Percentiles rank a stretch among this genome's conserved stretches.
These are phyloP conservation scores for Brasenia schreberi DNA, from an alignment of 164 flowering plant genomes.

Conservation along the genomic window DNA sequence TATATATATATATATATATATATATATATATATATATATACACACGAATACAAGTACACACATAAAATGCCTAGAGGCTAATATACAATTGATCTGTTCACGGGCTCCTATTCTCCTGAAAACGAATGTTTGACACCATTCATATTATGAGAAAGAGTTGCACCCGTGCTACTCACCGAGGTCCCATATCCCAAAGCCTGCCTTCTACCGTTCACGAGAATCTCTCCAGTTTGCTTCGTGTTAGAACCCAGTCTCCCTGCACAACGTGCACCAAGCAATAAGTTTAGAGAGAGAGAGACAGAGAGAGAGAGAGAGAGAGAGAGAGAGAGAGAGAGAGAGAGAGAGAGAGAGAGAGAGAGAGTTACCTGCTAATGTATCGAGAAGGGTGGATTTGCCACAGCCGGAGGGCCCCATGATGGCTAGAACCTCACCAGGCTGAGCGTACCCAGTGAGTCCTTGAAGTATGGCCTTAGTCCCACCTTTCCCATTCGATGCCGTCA, in stretches of 20 bases:
- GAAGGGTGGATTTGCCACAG: slow-evolving; percentile 41
- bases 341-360: too few species aligned
- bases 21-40: too few species aligned
- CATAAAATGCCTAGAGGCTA: too few species aligned
- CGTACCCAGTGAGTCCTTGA: slow-evolving; percentile 31
- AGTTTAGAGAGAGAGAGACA: too few species aligned
- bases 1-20: too few species aligned
- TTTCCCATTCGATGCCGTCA: slow-evolving; percentile 12
- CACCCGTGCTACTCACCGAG: slow-evolving; percentile 19
- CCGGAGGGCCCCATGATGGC: slow-evolving; percentile 57
- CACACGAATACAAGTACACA: too few species aligned
- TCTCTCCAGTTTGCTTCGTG: slow-evolving; percentile 34
- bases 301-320: too few species aligned
- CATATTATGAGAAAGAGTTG: too few species aligned
- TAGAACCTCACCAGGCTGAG: slow-evolving; percentile 28
- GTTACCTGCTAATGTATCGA: slow-evolving; percentile 38
- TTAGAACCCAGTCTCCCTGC: slow-evolving; percentile 48
- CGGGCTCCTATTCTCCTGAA: too few species aligned
- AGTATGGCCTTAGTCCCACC: slow-evolving; percentile 13
- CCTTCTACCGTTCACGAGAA: slow-evolving; percentile 46
- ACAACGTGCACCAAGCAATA: background rate
- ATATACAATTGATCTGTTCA: too few species aligned
- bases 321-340: too few species aligned
- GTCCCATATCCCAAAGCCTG: slow-evolving; percentile 55
- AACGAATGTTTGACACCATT: too few species aligned